Evolutionary conservation across 2,329 filamentous ascomycete genomes (phyloP), one percentile per base, ranked within the genome.

Genomic region (Curvularia verruculosa): DNA sequence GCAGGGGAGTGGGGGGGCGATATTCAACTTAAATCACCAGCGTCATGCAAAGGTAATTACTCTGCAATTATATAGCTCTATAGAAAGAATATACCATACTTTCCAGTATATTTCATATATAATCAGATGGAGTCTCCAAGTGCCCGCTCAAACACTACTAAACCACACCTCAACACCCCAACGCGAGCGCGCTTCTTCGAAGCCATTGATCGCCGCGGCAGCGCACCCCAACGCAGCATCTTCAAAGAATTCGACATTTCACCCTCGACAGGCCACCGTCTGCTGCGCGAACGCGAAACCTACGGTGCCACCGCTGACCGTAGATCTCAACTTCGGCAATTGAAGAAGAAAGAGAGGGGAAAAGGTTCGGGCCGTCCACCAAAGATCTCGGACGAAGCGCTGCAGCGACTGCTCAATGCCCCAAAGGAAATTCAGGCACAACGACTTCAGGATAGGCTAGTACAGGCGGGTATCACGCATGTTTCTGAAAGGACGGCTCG

Each of bases 1-100:
- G 36, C 49, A 47, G 24, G 51, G 45, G 55, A 54, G 62, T 56
- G 61, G 63, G 62, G n/a, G 63, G 51, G 15, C 15, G 34, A n/a
- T 18, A 36, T 36, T n/a, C 34, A 34, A 34, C 15, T 28, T n/a
- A 34, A 5, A 34, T 34, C 31, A 34, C 12, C 31, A 34, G 31
- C 12, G 31, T 34, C 31, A 34, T n/a, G 31, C 31, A 34, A 34
- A 34, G 31, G 31, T 34, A 34, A 15, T 10, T 10, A 29, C 10
- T 29, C 28, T 29, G 28, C 12, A 10, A 29, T 9, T 15, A 6
- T 34, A 34, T n/a, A 34, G 31, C 13, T 34, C 31, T 4, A 34
- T 13, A 5, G 9, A n/a, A n/a, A 28, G 8, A 4, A 28, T 28
- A 15, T 29, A 29, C 28, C 28, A 12, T 29, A 10, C 12, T 29